Evolutionary conservation across 805 yeast genomes (phyloP).

Genomic region (Jamesozyma rosinii): DNA sequence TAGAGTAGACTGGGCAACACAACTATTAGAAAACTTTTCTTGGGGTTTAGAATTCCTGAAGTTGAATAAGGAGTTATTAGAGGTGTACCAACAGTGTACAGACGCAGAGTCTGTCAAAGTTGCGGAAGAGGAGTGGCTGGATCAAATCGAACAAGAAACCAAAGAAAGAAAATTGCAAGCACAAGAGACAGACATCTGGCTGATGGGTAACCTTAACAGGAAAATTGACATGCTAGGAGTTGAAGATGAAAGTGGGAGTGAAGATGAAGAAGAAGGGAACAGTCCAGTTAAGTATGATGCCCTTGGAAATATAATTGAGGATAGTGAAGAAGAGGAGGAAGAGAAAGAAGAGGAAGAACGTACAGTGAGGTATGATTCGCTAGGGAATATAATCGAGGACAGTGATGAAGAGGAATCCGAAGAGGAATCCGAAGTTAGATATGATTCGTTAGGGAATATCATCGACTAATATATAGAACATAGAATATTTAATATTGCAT

Average conservation of each 20-base stretch:
- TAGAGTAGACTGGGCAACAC: conserved; percentile 77
- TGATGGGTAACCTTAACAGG: conserved; percentile 68
- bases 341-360: conserved; percentile 14
- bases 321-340: conserved; percentile 21
- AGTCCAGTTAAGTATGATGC: conserved; percentile 13
- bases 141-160: conserved; percentile 54
- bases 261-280: conserved; percentile 14
- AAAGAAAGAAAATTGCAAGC: conserved; percentile 49
- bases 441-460: conserved; percentile 16
- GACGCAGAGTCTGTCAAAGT: conserved; percentile 62
- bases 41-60: conserved; percentile 90
- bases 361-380: conserved; percentile 21
- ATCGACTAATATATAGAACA: conserved; percentile 3
- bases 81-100: conserved; percentile 67
- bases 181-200: conserved; percentile 58
- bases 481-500: no score
- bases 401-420: conserved; percentile 11
- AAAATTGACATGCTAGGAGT: conserved; percentile 29
- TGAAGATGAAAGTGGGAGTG: conserved; percentile 13
- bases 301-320: conserved; percentile 19
- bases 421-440: conserved; percentile 16
- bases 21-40: conserved; percentile 66
- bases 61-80: conserved; percentile 70
- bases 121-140: conserved; percentile 73
- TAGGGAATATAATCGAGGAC: conserved; percentile 17